Percentiles rank a stretch among this genome's conserved stretches.
phyloP scores from a whole-genome alignment of 2,329 filamentous ascomycete species.

The Fusarium acutatum region DNA sequence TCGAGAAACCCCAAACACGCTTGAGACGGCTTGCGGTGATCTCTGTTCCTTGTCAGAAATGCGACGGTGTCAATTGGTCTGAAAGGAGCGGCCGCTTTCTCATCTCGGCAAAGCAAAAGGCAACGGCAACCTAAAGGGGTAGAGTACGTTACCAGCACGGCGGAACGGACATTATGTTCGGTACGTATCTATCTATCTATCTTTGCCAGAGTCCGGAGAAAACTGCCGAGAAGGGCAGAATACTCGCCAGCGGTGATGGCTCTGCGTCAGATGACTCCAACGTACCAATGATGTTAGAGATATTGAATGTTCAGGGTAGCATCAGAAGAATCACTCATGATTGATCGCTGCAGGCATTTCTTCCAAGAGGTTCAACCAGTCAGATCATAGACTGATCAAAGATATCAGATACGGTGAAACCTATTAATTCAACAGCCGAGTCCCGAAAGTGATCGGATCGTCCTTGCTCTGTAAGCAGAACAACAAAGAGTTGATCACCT shows the following conservation, averaged over 20 bases:
- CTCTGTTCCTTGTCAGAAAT: conserved; percentile 22
- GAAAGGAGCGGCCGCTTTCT: conserved; percentile 21
- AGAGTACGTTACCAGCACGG: conserved; percentile 33
- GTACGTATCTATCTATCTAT: neutral
- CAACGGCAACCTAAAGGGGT: neutral
- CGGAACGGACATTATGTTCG: conserved; percentile 28
- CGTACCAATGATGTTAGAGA: neutral
- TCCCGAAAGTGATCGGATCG: neutral
- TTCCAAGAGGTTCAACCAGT: neutral
- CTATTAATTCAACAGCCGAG: neutral
- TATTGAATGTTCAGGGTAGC: conserved; percentile 22
- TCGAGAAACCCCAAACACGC: conserved; percentile 36
- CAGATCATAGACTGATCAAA: neutral
- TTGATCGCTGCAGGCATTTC: conserved; percentile 35
- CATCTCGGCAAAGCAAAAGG: conserved; percentile 25
- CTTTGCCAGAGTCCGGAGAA: conserved; percentile 21
- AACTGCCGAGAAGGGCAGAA: conserved; percentile 34
- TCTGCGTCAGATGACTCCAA: conserved; percentile 32
- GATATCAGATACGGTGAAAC: neutral
- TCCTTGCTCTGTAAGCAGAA: conserved; percentile 2
- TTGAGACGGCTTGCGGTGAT: conserved; percentile 36
- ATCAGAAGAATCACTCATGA: conserved; percentile 20
- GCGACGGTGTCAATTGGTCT: conserved; percentile 18
- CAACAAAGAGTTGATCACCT: neutral
- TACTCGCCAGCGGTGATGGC: conserved; percentile 2